Base-by-base conservation (phyloP, 305 asterid species). In the Striga hermonthica region DNA sequence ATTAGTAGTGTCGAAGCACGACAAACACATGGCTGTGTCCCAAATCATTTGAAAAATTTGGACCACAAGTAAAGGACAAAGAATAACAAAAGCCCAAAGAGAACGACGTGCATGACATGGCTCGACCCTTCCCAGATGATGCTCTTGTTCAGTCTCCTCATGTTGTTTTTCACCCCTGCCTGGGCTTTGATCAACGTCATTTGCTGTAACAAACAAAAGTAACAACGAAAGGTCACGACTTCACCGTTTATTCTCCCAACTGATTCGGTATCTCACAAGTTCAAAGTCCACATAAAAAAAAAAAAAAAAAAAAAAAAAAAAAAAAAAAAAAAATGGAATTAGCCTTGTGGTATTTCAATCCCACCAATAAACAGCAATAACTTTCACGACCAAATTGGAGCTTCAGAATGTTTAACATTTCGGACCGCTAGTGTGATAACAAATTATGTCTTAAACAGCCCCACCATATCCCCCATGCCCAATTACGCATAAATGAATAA, bases 121-220 rank as follows among this genome's bases (percentile, higher is more conserved):
- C 65, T 83, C 22, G 93, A 83, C 45, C 95, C 95, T 76, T 91
- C 93, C 76, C 76, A 57, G 62, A 90, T 77, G 74, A 87, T 83
- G 79, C 95, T 90, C 78, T 78, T 82, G 82, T 80, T 90, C 77
- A 90, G 77, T 72, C 89, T 82, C 79, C 89, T 84, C 90, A 91
- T 80, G 78, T 88, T 88, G 87, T 86, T 88, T 64, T 88, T 86
- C 72, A 88, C 88, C 49, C 96, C 97, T n/a, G 97, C 96, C 69
- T 88, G 97, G 78, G 95, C 95, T 83, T 90, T 90, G 73, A 82
- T 81, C 79, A 88, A 65, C n/a, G 92, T 84, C 95, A 84, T 90
- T 87, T 90, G 97, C 95, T 87, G 83, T 22, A 71, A 57, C 37
- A 45, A 6, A 38, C 28, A 76, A 57, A 69, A 54, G n/a, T 64